These are phyloP conservation scores for Naegleria lovaniensis DNA, from an alignment of 208 protist genomes.

Conservation along the genomic window DNA sequence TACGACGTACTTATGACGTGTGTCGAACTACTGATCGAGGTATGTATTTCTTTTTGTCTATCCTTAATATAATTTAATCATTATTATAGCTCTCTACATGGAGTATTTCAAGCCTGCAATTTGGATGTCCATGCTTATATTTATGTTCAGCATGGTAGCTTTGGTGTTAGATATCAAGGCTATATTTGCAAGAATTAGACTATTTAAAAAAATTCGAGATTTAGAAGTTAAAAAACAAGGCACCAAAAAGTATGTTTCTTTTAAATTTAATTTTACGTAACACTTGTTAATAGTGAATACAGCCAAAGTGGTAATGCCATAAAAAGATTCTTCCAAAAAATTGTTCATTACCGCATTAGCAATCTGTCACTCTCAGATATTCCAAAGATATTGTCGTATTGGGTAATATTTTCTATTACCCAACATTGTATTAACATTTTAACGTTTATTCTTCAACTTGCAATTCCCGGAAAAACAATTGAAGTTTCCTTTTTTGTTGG, in stretches of 20 bases:
- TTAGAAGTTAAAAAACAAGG: neutral
- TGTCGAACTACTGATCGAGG: neutral
- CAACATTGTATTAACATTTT: neutral
- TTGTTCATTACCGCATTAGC: neutral
- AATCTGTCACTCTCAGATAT: neutral
- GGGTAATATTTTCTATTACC: neutral
- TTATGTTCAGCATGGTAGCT: neutral
- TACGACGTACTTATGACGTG: neutral
- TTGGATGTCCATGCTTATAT: neutral
- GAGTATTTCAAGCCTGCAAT: neutral
- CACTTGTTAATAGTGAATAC: neutral
- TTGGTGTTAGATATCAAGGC: neutral
- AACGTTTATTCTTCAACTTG: neutral
- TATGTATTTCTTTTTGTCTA: too few species aligned
- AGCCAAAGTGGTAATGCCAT: neutral
- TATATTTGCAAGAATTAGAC: neutral
- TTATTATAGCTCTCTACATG: neutral
- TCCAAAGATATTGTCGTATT: neutral
- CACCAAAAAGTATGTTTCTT: neutral
- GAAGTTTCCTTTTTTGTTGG: neutral
- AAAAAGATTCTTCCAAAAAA: neutral
- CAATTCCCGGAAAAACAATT: neutral
- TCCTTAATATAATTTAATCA: too few species aligned
- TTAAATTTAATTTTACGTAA: too few species aligned
- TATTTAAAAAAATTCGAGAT: neutral